Evolutionary conservation across 495 filamentous ascomycete genomes (phyloP).

Genomic region (Aspergillus steynii): DNA sequence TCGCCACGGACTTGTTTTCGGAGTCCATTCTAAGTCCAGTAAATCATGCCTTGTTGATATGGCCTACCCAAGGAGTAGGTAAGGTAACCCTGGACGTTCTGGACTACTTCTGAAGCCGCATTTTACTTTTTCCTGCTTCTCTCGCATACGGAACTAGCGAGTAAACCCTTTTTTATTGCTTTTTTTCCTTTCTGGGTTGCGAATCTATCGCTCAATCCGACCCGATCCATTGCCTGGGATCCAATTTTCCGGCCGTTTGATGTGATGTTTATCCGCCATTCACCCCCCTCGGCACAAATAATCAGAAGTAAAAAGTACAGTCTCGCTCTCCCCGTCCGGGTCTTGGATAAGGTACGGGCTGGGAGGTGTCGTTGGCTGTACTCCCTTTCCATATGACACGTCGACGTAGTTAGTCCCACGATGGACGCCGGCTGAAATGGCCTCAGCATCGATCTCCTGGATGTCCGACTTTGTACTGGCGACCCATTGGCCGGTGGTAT

Average conservation of each 20-base stretch:
- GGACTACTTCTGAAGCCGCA: constrained; percentile 13
- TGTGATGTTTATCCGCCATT: constrained; percentile 4
- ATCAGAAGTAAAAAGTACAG: neutral
- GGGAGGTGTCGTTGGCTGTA: constrained; percentile 1
- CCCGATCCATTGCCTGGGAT: neutral
- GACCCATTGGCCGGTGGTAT: constrained; percentile 19
- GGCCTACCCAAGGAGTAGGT: neutral
- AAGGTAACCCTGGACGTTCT: constrained; percentile 7
- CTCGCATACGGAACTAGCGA: neutral
- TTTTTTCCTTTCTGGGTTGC: constrained; percentile 2
- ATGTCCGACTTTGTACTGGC: constrained; percentile 1
- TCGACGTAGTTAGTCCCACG: constrained; percentile 13
- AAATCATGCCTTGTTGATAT: constrained; percentile 11
- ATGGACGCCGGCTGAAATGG: constrained; percentile 19
- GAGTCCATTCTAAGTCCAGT: neutral
- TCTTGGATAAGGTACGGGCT: neutral
- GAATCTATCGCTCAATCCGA: neutral
- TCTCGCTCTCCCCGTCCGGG: neutral
- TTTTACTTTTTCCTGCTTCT: neutral
- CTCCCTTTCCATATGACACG: constrained; percentile 16
- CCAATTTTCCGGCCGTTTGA: constrained; percentile 6
- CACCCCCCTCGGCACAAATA: neutral
- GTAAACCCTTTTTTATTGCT: neutral
- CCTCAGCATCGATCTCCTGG: constrained; percentile 12
- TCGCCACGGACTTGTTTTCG: constrained; percentile 26